Base-by-base conservation (phyloP, 306 rosid species). In the Clitoria ternatea region DNA sequence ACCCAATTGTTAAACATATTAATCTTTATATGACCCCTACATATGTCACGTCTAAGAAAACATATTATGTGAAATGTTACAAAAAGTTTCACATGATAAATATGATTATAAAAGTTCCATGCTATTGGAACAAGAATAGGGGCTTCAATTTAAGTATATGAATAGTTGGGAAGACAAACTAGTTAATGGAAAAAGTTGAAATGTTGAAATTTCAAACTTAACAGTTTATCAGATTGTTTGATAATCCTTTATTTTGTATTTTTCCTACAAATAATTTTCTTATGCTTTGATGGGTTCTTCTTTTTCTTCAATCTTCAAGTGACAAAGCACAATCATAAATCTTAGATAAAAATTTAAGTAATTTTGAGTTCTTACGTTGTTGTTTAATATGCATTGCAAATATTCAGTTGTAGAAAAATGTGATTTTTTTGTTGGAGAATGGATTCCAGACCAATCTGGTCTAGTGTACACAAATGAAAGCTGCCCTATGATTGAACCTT, bases 381-480 rank as follows among this genome's bases (percentile, higher is more conserved):
- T 73, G 52, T 35, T 45, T 62, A 54, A 42, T 61, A 24, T 57
- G 30, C 17, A 53, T 80, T 7, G 12, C 3, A 50, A 17, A 43
- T 7, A 42, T 37, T 37, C 45, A 18, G 45, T 17, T 72, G 69
- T 83, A 79, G 87, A 0, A 70, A 79, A 84, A 64, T 90, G 98
- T 83, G 96, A 90, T 66, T 57, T 89, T 19, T 94, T 90, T 48
- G 80, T 71, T 52, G 98, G 98, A 65, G 87, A 85, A 3, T 94
- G 97, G 98, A 69, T 89, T 4, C 63, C 73, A 66, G 90, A 94
- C 73, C 27, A 47, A 59, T 74, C 89, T 49, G 92, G 89, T 11
- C 95, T 92, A 49, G 76, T 64, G 20, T 88, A 94, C 79, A 89
- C 86, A 0, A 90, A 90, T 57, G 91, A 84, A 74, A 90, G 88